Base-by-base conservation (phyloP, 805 yeast genomes). In the Zygotorulaspora danielsina region DNA sequence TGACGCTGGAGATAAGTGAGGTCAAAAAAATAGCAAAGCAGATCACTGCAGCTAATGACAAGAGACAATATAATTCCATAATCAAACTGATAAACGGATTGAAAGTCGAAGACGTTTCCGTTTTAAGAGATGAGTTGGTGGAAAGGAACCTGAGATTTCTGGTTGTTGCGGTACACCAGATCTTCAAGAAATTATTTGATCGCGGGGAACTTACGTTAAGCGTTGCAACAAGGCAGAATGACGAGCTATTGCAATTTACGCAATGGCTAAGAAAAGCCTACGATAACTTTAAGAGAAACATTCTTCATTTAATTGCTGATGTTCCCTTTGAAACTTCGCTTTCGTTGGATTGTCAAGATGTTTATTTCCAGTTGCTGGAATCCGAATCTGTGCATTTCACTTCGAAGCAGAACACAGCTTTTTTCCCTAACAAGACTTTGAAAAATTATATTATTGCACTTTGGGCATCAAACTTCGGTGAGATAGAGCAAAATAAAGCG, bases 201-300 rank as follows among this genome's bases (percentile, higher is more conserved):
- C 52, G 65, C 26, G 53, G 56, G n/a, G 64, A 63, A 22, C 29
- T 63, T 26, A 50, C 56, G 11, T 44, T 53, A 8, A 37, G 44
- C 8, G 46, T 32, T 17, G 50, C 51, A 3, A 28, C 51, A 5
- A 70, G 70, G 13, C 22, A 34, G 5, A 32, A 25, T 11, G 36
- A 43, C 2, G 51, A 49, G 17, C 12, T 40, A 19, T 30, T 36
- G 4, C 51, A 51, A 42, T 72, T 80, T n/a, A 72, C 72, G 22
- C 68, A 71, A 48, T 84, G 95, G 90, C 59, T 85, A 26, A 67
- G 68, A 39, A 71, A 73, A 34, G 71, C 73, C 39, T 84, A 84
- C 62, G 71, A 71, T 26, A 61, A 65, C 16, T 84, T 67, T 63
- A 78, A 80, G 51, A 50, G 50, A 3, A 55, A 62, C 21, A 44